A percentile compares a stretch with the other conserved stretches of the same genome.
These are phyloP conservation scores for Acaromyces ingoldii DNA, from an alignment of 1,284 basidiomycete species.

Conservation along the genomic window DNA sequence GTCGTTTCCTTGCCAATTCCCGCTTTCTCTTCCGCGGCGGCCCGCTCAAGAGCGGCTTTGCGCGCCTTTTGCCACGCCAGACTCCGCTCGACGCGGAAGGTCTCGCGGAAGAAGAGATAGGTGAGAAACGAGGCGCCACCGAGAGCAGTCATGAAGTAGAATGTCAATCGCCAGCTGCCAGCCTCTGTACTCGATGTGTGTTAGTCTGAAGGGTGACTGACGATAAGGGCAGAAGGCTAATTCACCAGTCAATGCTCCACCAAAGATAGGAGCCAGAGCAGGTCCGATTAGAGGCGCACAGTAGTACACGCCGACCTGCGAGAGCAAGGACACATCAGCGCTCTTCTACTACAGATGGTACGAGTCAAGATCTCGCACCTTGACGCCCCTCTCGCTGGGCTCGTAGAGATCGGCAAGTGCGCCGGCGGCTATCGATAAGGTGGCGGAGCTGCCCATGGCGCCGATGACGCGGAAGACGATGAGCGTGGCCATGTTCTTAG, in stretches of 20 bases:
- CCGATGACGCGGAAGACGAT: constrained; percentile 11
- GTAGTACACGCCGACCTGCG: constrained; percentile 17
- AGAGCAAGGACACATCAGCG: neutral
- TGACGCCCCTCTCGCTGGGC: constrained; percentile 11
- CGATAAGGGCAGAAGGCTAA: too few species aligned
- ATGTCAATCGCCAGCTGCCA: constrained; percentile 12
- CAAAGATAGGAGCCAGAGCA: constrained; percentile 14
- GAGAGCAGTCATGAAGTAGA: constrained; percentile 14
- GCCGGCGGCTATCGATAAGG: constrained; percentile 14
- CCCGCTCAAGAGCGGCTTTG: neutral
- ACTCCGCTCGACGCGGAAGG: constrained; percentile 9
- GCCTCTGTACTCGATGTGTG: constrained; percentile 1
- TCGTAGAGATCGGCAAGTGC: constrained; percentile 17
- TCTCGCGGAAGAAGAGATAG: constrained; percentile 10
- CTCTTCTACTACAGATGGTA: neutral
- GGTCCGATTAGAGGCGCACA: constrained; percentile 12
- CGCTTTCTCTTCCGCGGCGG: neutral
- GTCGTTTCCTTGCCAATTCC: too few species aligned
- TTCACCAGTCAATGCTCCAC: constrained; percentile 12
- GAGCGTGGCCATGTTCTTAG: constrained; percentile 7
- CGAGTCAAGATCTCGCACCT: neutral
- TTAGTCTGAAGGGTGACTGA: too few species aligned
- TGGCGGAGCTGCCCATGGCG: constrained; percentile 11
- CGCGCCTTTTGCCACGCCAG: constrained; percentile 12
- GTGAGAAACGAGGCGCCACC: constrained; percentile 9